Evolutionary conservation across 2,329 filamentous ascomycete species (phyloP).

Genomic region (Xylariales sp.): DNA sequence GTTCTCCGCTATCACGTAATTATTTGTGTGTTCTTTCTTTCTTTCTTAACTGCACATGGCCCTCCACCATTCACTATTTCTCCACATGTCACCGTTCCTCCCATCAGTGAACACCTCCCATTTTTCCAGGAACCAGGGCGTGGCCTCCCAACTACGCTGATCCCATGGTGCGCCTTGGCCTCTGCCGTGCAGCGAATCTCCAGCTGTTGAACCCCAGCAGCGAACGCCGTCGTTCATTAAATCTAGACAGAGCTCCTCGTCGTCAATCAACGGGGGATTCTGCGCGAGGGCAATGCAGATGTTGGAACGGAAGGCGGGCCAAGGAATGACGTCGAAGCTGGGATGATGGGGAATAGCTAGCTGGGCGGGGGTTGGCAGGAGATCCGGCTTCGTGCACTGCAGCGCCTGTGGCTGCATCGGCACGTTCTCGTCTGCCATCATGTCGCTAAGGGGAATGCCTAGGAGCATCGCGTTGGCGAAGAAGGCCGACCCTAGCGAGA

Average conservation of each 20-base stretch:
- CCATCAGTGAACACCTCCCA: conserved; percentile 44
- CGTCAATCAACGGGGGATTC: conserved; percentile 33
- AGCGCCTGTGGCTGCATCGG: conserved; percentile 33
- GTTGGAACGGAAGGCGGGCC: conserved; percentile 44
- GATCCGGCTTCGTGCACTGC: conserved; percentile 32
- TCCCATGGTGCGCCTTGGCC: conserved; percentile 47
- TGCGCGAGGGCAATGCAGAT: conserved; percentile 32
- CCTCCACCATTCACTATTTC: conserved; percentile 46
- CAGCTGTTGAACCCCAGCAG: conserved; percentile 43
- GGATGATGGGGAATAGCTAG: conserved; percentile 42
- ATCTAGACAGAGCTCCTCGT: conserved; percentile 44
- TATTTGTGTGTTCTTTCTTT: background rate
- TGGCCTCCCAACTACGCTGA: conserved; percentile 46
- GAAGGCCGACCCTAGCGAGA: conserved; percentile 11
- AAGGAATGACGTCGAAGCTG: conserved; percentile 44
- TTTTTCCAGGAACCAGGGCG: conserved; percentile 47
- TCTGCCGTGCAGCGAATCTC: conserved; percentile 30
- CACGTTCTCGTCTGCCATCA: conserved; percentile 12
- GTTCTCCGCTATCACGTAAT: background rate
- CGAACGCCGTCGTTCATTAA: conserved; percentile 42
- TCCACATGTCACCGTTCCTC: conserved; percentile 38
- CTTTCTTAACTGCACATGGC: conserved; percentile 32
- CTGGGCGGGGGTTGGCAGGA: conserved; percentile 44
- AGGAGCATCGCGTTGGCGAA: conserved; percentile 22
- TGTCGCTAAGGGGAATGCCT: conserved; percentile 10